A percentile compares a stretch with the other conserved stretches of the same genome.
phyloP scores from a whole-genome alignment of 164 flowering plant genomes.

The Amborella trichopoda region DNA sequence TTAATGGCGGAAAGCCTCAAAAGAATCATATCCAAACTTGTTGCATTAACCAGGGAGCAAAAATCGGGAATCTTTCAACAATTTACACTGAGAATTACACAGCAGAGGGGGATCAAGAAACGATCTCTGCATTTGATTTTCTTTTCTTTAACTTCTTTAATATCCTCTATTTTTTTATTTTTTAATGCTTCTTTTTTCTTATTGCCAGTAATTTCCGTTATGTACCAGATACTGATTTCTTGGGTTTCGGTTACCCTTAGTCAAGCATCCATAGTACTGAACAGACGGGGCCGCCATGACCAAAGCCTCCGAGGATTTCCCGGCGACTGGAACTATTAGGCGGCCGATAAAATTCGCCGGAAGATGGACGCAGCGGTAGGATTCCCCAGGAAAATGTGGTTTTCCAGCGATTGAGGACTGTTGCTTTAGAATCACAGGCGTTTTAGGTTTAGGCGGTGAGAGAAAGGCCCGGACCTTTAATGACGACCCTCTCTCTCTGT shows the following conservation, averaged over 20 bases:
- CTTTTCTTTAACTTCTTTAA: too few relatives aligned
- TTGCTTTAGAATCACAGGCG: constrained; percentile 24
- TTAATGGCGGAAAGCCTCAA: too few relatives aligned
- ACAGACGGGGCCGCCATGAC: constrained; percentile 1
- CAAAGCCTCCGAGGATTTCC: not conserved
- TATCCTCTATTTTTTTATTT: too few relatives aligned
- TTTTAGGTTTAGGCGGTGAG: constrained; percentile 16
- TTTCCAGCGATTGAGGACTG: constrained; percentile 12
- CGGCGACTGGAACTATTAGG: not conserved
- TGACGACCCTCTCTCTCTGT: constrained; percentile 16
- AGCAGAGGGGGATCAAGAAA: too few relatives aligned
- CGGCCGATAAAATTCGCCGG: not conserved
- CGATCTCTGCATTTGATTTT: too few relatives aligned
- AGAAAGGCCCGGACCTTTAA: constrained; percentile 82
- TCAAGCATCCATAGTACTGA: not conserved
- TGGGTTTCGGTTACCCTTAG: constrained; percentile 20
- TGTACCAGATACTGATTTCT: constrained; percentile 32
- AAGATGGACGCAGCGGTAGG: not conserved
- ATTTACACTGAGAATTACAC: too few relatives aligned
- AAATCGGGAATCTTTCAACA: too few relatives aligned
- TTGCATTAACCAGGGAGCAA: too few relatives aligned
- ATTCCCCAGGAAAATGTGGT: not conserved
- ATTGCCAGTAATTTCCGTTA: constrained; percentile 72
- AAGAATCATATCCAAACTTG: too few relatives aligned
- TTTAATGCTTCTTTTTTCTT: too few relatives aligned